These are phyloP conservation scores for Candida sanyaensis DNA, from an alignment of 1,139 yeast genomes.

Conservation along the genomic window DNA sequence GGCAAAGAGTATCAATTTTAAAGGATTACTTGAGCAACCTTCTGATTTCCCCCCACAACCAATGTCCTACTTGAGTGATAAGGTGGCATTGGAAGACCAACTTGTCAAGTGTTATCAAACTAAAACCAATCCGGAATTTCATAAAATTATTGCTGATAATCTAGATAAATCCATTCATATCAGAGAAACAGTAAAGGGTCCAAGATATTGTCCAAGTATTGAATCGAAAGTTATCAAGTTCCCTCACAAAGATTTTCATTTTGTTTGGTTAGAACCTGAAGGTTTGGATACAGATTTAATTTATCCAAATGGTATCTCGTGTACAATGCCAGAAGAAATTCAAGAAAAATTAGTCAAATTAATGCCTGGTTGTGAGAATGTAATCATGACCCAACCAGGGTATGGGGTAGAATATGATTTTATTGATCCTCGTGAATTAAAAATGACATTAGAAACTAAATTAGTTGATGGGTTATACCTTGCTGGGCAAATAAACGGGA, in stretches of 20 bases:
- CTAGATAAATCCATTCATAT: constrained; percentile 86
- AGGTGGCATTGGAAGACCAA: constrained; percentile 55
- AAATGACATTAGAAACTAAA: constrained; percentile 79
- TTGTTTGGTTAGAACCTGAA: constrained; percentile 96
- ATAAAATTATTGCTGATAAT: constrained; percentile 66
- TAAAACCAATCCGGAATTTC: constrained; percentile 73
- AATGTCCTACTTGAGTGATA: constrained; percentile 82
- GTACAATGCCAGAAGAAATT: constrained; percentile 94
- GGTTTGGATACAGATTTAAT: constrained; percentile 83
- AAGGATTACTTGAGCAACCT: constrained; percentile 58
- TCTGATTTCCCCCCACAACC: constrained; percentile 85
- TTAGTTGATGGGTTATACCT: constrained; percentile 74
- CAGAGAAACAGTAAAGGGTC: constrained; percentile 92
- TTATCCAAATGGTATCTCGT: constrained; percentile 95
- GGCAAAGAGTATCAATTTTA: constrained; percentile 67
- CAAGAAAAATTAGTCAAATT: constrained; percentile 72
- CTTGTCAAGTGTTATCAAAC: constrained; percentile 80
- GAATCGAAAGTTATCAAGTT: constrained; percentile 88
- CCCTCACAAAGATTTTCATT: constrained; percentile 71
- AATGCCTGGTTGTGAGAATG: constrained; percentile 90
- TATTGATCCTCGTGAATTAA: constrained; percentile 88
- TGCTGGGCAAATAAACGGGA: constrained; percentile 98
- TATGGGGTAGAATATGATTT: constrained; percentile 98
- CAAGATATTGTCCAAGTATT: constrained; percentile 95
- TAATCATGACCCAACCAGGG: constrained; percentile 87